Conservation (phyloP, 768 basidiomycete species). For the Tricholoma flavovirens region DNA sequence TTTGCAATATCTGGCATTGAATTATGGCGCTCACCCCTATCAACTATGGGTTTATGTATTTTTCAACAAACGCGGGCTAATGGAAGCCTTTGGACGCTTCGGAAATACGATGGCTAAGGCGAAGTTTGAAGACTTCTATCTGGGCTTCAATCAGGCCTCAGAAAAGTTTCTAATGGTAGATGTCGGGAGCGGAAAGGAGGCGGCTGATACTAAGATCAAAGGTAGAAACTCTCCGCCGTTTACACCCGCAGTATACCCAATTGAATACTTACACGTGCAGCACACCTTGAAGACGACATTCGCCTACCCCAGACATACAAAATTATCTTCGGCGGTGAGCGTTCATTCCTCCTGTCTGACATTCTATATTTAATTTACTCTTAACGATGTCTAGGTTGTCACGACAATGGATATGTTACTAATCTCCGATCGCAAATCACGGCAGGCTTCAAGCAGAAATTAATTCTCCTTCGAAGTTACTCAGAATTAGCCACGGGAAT, state of each 20-base stretch:
- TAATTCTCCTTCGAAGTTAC: slow-evolving; percentile 61
- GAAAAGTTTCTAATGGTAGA: slow-evolving; percentile 66
- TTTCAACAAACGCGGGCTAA: slow-evolving; percentile 55
- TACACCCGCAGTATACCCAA: not conserved
- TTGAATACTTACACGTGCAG: slow-evolving; percentile 20
- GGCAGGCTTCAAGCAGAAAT: slow-evolving; percentile 56
- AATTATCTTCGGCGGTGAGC: slow-evolving; percentile 61
- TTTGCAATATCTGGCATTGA: slow-evolving; percentile 28
- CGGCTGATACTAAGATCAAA: slow-evolving; percentile 72
- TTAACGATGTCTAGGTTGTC: slow-evolving; percentile 43
- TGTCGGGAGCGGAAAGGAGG: slow-evolving; percentile 67
- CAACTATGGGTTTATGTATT: slow-evolving; percentile 62
- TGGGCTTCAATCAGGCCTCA: slow-evolving; percentile 66
- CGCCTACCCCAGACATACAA: slow-evolving; percentile 58
- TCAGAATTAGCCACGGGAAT: slow-evolving; percentile 56
- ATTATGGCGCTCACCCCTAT: slow-evolving; percentile 33
- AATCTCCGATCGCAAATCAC: slow-evolving; percentile 60
- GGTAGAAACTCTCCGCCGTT: slow-evolving; percentile 30
- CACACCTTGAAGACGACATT: slow-evolving; percentile 56
- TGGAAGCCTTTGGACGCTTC: slow-evolving; percentile 42
- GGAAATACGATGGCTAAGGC: slow-evolving; percentile 29
- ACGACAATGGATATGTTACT: slow-evolving; percentile 68
- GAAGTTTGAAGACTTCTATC: slow-evolving; percentile 58
- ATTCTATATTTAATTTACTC: not conserved
- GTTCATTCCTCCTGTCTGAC: slow-evolving; percentile 8